A percentile compares a stretch with the other conserved stretches of the same genome.
Conservation (phyloP, 1,284 basidiomycete genomes). For the Trametes versicolor region DNA sequence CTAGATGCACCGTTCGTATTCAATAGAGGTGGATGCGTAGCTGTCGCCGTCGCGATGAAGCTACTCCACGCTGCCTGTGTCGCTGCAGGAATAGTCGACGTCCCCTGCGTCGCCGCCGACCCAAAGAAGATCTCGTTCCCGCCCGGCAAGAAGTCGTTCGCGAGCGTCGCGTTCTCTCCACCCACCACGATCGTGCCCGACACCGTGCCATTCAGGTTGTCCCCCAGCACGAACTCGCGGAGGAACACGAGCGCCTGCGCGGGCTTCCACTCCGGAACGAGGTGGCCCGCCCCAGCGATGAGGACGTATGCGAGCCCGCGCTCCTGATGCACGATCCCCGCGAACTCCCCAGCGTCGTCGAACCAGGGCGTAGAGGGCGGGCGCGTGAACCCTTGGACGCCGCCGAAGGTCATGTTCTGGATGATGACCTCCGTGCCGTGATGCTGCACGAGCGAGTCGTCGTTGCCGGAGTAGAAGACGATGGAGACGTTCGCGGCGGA, state of each 20-base stretch:
- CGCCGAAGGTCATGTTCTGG: constrained; percentile 58
- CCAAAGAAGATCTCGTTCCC: constrained; percentile 37
- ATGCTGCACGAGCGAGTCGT: constrained; percentile 42
- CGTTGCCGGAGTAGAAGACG: constrained; percentile 46
- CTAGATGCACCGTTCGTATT: constrained; percentile 9
- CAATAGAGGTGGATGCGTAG: constrained; percentile 16
- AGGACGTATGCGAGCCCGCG: constrained; percentile 45
- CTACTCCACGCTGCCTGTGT: constrained; percentile 63
- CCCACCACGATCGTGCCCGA: constrained; percentile 49
- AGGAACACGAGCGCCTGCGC: constrained; percentile 46
- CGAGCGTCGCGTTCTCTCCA: constrained; percentile 57
- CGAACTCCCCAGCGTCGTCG: constrained; percentile 42
- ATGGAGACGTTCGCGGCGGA: constrained; percentile 40
- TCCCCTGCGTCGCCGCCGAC: constrained; percentile 33
- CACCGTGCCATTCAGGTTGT: constrained; percentile 43
- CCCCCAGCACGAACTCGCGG: constrained; percentile 45
- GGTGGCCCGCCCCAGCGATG: constrained; percentile 44
- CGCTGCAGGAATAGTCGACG: constrained; percentile 43
- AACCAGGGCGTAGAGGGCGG: constrained; percentile 67
- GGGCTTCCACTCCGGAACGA: constrained; percentile 43
- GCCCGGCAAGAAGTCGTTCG: constrained; percentile 56
- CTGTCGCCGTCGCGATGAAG: constrained; percentile 39
- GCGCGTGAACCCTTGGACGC: constrained; percentile 71
- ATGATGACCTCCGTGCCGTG: constrained; percentile 61
- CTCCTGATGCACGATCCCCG: constrained; percentile 47